Conservation (phyloP, 2,329 filamentous ascomycete genomes). For the Aspergillus brunneoviolaceus region DNA sequence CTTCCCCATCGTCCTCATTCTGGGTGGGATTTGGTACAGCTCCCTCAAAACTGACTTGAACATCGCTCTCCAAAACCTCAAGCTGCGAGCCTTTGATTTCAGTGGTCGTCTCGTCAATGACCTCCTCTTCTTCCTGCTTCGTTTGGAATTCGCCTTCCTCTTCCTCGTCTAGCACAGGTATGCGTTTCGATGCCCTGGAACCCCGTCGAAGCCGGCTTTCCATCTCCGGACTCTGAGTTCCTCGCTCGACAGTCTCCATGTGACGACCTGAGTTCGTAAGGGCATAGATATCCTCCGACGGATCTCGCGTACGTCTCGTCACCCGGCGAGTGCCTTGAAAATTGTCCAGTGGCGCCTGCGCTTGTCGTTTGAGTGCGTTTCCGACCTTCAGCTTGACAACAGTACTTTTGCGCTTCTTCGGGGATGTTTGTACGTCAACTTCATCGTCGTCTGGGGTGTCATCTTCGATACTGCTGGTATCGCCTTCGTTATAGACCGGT, state of each 20-base stretch:
- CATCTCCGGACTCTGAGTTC: constrained; percentile 54
- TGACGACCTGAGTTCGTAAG: constrained; percentile 61
- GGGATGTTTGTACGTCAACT: constrained; percentile 13
- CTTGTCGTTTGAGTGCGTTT: constrained; percentile 27
- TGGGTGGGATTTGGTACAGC: constrained; percentile 23
- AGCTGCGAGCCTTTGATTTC: constrained; percentile 42
- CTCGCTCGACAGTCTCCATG: constrained; percentile 53
- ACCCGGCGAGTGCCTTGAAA: constrained; percentile 48
- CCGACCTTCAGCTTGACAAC: constrained; percentile 35
- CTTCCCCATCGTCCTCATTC: constrained; percentile 28
- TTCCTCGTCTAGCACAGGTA: constrained; percentile 28
- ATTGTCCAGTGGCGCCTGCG: constrained; percentile 27
- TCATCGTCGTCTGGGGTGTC: constrained; percentile 28
- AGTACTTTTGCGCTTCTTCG: constrained; percentile 24
- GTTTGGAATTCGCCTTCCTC: constrained; percentile 22
- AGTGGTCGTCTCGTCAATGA: constrained; percentile 47
- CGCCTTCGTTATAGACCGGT: constrained; percentile 58
- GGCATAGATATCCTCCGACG: constrained; percentile 56
- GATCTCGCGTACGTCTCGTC: constrained; percentile 59
- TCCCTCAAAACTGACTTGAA: constrained; percentile 35
- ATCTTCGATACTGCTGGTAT: constrained; percentile 42
- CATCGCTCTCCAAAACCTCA: constrained; percentile 46
- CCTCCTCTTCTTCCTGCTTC: constrained; percentile 45
- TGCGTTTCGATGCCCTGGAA: constrained; percentile 42
- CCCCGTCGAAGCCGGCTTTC: constrained; percentile 23